A percentile compares a stretch with the other conserved stretches of the same genome.
Conservation (phyloP, 352 stramenopile genomes). For the Albugo candida region DNA sequence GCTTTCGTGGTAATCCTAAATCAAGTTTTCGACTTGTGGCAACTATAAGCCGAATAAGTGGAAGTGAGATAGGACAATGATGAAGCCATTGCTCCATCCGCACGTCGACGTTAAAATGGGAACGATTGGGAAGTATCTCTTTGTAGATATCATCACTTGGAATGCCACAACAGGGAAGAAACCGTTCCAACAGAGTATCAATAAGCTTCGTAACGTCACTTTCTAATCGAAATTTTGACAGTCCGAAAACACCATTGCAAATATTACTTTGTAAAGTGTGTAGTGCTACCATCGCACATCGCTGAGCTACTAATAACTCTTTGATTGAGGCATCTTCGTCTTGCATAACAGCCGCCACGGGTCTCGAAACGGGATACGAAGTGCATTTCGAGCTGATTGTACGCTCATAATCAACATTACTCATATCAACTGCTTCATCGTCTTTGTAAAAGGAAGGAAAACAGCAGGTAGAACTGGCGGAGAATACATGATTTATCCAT, state of each 20-base stretch:
- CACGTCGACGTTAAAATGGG: slow-evolving; percentile 60
- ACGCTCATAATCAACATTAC: slow-evolving; percentile 32
- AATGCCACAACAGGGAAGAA: slow-evolving; percentile 55
- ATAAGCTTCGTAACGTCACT: slow-evolving; percentile 31
- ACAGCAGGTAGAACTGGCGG: too few relatives aligned
- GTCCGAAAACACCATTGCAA: slow-evolving; percentile 25
- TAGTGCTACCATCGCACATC: slow-evolving; percentile 41
- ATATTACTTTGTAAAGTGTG: slow-evolving; percentile 32
- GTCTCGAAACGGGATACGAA: slow-evolving; percentile 43
- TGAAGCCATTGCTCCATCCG: slow-evolving; percentile 71
- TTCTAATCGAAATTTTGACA: slow-evolving; percentile 20
- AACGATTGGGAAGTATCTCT: slow-evolving; percentile 61
- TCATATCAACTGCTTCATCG: slow-evolving; percentile 4
- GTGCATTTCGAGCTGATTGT: slow-evolving; percentile 73
- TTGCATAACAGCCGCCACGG: slow-evolving; percentile 11
- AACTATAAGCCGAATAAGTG: slow-evolving; percentile 26
- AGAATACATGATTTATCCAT: too few relatives aligned
- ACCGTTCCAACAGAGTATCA: slow-evolving; percentile 48
- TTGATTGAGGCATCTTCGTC: slow-evolving; percentile 43
- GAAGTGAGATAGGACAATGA: slow-evolving; percentile 56
- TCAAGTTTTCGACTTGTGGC: slow-evolving; percentile 12
- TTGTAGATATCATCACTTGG: slow-evolving; percentile 67
- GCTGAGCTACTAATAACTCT: slow-evolving; percentile 43
- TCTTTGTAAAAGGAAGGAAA: slow-evolving; percentile 1
- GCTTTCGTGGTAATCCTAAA: slow-evolving; percentile 12